A percentile compares a stretch with the other conserved stretches of the same genome.
These are phyloP conservation scores for Closterium sp. DNA, from an alignment of 139 green algal species.

Conservation along the genomic window DNA sequence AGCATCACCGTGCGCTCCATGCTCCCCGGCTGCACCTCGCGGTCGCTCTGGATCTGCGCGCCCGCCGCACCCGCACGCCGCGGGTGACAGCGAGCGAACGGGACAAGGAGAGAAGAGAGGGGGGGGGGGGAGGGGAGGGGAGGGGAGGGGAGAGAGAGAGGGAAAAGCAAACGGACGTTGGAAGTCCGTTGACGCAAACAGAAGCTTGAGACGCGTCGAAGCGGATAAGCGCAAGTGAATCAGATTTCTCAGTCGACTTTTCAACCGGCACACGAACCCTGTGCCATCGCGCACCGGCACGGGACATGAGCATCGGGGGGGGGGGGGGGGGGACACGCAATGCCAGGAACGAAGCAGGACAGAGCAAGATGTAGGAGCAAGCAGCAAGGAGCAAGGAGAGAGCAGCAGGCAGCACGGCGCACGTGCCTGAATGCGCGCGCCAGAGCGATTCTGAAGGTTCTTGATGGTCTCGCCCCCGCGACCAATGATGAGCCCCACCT, in stretches of 20 bases:
- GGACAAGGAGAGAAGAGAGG: too few species aligned
- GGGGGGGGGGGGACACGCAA: not conserved
- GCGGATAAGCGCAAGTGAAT: too few species aligned
- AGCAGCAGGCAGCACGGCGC: not conserved
- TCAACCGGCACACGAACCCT: too few species aligned
- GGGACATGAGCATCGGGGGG: not conserved
- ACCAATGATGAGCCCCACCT: slow-evolving; percentile 93
- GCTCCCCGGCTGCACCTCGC: slow-evolving; percentile 37
- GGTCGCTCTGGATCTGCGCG: slow-evolving; percentile 52
- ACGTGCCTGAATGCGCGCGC: slow-evolving; percentile 72
- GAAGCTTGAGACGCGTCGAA: too few species aligned
- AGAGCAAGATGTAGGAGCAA: not conserved
- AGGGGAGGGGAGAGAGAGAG: too few species aligned
- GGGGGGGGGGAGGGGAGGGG: too few species aligned
- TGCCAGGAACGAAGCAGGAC: too few species aligned
- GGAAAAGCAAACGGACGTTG: too few species aligned
- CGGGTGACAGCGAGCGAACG: not conserved
- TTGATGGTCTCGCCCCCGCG: slow-evolving; percentile 93
- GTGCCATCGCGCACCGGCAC: too few species aligned
- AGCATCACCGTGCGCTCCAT: slow-evolving; percentile 45
- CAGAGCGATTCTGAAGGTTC: slow-evolving; percentile 82
- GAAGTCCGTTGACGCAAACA: too few species aligned
- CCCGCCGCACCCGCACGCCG: not conserved
- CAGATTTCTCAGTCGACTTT: too few species aligned
- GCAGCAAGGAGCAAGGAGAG: not conserved